Base-by-base conservation (phyloP, 352 stramenopile genomes). In the Blastocystis sp. region DNA sequence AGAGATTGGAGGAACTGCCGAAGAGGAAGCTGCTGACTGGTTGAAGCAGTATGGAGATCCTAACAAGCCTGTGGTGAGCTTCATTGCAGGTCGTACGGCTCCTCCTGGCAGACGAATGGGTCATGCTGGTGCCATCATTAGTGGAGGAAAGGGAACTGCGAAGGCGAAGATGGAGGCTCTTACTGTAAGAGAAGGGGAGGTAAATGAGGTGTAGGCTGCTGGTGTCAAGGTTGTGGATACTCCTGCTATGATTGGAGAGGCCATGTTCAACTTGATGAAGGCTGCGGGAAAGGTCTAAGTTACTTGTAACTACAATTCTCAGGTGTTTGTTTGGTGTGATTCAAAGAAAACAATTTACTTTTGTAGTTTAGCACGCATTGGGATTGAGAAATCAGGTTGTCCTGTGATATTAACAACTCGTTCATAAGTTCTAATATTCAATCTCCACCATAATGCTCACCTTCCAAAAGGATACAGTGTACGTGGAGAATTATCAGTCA, bases 61-160 rank as follows among this genome's bases (percentile, higher is more conserved):
- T 46, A 97, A 96, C 90, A 99, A 99, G 93, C 97, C 97, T 21
- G 97, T 99, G 29, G 97, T 99, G 87, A 95, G 95, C 90, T 99
- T 99, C 90, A 99, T 99, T 90, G 97, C 97, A 86, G 97, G 97
- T 74, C 97, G 94, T 88, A 99, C 96, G 27, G 97, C 97, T 87
- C 97, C 97, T 59, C 96, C 96, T 49, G 97, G 97, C 88, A 93
- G 96, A 89, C 93, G 96, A 88, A 99, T 99, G 97, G 93, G 97
- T 87, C 97, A 99, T 91, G 97, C 97, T 78, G 97, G 97, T 58
- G 97, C 97, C 88, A 99, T 99, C 89, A 95, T 99, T 86, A 96
- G 94, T 74, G 96, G 96, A 71, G 97, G 96, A 88, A 98, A 98
- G 91, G 97, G 96, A 87, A 97, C 94, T 74, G 97, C 96, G 65